phyloP scores from a whole-genome alignment of 1,284 basidiomycete species.

The Filobasidium uniguttulatum region DNA sequence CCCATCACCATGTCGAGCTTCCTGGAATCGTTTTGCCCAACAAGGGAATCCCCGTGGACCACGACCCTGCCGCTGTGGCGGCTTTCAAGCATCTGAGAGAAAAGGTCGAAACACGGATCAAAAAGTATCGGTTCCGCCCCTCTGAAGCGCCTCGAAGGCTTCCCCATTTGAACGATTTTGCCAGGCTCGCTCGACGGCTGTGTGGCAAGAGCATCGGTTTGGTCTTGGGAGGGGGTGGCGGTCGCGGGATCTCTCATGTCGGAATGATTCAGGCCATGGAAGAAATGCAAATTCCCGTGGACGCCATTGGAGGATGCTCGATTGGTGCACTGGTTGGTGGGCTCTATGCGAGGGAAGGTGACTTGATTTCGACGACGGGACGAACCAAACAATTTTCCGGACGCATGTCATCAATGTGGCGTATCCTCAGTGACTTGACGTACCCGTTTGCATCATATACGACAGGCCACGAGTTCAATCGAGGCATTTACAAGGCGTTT shows the following conservation, averaged over 20 bases:
- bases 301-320: conserved; percentile 70
- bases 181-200: conserved; percentile 74
- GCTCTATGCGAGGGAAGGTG: conserved; percentile 84
- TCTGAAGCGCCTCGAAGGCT: conserved; percentile 57
- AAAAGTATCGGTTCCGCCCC: conserved; percentile 64
- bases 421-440: conserved; percentile 86
- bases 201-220: conserved; percentile 89
- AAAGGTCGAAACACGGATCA: conserved; percentile 74
- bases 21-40: conserved; percentile 44
- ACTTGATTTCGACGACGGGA: conserved; percentile 71
- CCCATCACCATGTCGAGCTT: conserved; percentile 34
- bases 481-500: conserved; percentile 44
- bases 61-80: conserved; percentile 76
- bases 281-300: conserved; percentile 84
- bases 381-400: conserved; percentile 65
- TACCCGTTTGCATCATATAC: conserved; percentile 97
- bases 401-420: conserved; percentile 84
- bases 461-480: conserved; percentile 75
- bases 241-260: conserved; percentile 84
- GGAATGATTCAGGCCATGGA: conserved; percentile 79
- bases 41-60: conserved; percentile 45
- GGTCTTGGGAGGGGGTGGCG: conserved; percentile 90
- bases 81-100: conserved; percentile 66
- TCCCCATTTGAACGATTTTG: conserved; percentile 80
- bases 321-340: conserved; percentile 94